Percentiles rank a stretch among this genome's conserved stretches.
Conservation (phyloP, 1,284 basidiomycete genomes). For the Ceratorhiza oryzae-sativae region DNA sequence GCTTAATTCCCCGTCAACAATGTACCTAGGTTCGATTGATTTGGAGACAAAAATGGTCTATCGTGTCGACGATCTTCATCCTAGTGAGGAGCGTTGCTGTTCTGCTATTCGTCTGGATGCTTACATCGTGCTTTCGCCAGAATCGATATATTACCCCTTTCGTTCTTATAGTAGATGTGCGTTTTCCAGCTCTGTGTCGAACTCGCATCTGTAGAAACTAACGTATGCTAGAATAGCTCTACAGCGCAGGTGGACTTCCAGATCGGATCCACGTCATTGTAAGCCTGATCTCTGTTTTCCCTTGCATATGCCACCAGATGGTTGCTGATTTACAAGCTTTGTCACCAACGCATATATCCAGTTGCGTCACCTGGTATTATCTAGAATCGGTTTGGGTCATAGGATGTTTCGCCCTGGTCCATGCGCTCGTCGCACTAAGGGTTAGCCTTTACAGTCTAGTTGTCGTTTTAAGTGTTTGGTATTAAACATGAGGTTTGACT, state of each 20-base stretch:
- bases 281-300: constrained; percentile 14
- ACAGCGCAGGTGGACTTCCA: constrained; percentile 36
- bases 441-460: constrained; percentile 16
- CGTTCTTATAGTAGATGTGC: constrained; percentile 7
- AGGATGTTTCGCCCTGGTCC: constrained; percentile 20
- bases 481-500: too few species aligned
- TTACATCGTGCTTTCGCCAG: neutral
- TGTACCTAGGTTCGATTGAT: constrained; percentile 31
- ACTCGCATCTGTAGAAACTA: neutral
- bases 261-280: constrained; percentile 14
- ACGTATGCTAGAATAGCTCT: constrained; percentile 5
- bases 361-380: constrained; percentile 34
- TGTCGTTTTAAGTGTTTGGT: neutral
- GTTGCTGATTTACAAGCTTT: too few species aligned
- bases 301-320: too few species aligned
- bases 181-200: neutral
- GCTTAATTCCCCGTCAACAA: too few species aligned
- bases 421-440: constrained; percentile 38
- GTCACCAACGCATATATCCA: too few species aligned
- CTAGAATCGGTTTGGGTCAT: constrained; percentile 23
- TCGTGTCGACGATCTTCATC: constrained; percentile 38
- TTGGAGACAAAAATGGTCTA: constrained; percentile 37
- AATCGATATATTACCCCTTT: constrained; percentile 29
- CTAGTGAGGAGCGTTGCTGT: constrained; percentile 2
- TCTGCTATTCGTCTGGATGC: neutral